Conservation (phyloP, 2,329 filamentous ascomycete genomes). For the Exophiala mesophila region DNA sequence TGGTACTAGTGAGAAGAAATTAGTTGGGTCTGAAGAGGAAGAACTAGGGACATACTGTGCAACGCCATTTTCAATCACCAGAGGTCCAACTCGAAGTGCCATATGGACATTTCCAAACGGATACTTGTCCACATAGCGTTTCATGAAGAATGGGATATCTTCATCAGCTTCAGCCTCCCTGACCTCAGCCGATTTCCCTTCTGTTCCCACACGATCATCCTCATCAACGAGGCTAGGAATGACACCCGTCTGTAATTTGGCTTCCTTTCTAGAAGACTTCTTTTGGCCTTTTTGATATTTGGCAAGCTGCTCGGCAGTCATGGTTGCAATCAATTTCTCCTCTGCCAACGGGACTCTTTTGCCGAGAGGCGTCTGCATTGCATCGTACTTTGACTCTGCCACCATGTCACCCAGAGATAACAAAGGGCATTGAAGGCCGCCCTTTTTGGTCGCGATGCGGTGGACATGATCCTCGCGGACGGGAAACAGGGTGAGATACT, state of each 20-base stretch:
- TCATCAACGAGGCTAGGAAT: conserved; percentile 4
- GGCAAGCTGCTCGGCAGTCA: conserved; percentile 1
- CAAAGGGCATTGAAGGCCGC: conserved; percentile 12
- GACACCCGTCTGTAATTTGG: not conserved
- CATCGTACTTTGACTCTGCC: conserved; percentile 19
- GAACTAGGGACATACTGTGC: conserved; percentile 35
- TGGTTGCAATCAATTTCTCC: not conserved
- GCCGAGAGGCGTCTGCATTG: conserved; percentile 1
- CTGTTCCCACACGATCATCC: not conserved
- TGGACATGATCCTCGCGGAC: conserved; percentile 6
- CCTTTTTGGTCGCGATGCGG: not conserved
- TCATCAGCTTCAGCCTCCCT: conserved; percentile 17
- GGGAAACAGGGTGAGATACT: conserved; percentile 9
- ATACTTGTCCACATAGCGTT: conserved; percentile 30
- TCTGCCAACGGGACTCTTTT: not conserved
- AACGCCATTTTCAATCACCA: conserved; percentile 40
- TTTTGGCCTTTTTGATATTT: conserved; percentile 5
- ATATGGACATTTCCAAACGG: conserved; percentile 40
- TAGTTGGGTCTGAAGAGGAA: too few relatives aligned
- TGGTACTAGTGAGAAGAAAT: conserved; percentile 10
- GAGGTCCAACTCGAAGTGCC: conserved; percentile 37
- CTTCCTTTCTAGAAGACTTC: not conserved
- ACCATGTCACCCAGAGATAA: conserved; percentile 17
- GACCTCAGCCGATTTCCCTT: conserved; percentile 1
- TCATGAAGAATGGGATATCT: conserved; percentile 32